A percentile compares a stretch with the other conserved stretches of the same genome.
These are phyloP conservation scores for Wilhelminamyces savonicus DNA, from an alignment of 805 yeast genomes.

Conservation along the genomic window DNA sequence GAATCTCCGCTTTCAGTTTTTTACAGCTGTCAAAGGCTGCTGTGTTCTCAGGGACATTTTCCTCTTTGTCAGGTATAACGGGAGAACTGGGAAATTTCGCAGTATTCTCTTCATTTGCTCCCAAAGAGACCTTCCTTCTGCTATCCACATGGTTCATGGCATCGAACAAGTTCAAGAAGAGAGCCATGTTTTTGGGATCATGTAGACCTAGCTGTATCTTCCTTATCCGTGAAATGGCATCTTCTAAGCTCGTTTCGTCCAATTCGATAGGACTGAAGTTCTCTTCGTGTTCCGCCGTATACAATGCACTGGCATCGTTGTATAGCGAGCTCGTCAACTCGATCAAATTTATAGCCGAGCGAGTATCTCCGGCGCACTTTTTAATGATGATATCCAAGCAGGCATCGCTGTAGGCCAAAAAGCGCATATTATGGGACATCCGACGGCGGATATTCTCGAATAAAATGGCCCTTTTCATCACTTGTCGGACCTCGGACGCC, in stretches of 20 bases:
- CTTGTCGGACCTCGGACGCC: slow-evolving; percentile 41
- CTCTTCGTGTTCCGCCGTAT: background rate
- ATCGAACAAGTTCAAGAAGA: slow-evolving; percentile 11
- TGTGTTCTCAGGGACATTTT: no score
- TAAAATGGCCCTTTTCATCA: slow-evolving; percentile 54
- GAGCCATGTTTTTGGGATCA: slow-evolving; percentile 8
- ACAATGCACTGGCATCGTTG: background rate
- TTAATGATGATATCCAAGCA: slow-evolving; percentile 11
- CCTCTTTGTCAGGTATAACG: no score
- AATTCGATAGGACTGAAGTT: no score
- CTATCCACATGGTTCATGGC: no score
- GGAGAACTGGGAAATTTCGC: no score
- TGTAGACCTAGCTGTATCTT: slow-evolving; percentile 12
- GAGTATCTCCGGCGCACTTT: slow-evolving; percentile 24
- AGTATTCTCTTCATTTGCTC: no score
- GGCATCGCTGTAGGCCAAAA: slow-evolving; percentile 9
- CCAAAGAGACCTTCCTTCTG: no score
- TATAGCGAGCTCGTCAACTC: slow-evolving; percentile 21
- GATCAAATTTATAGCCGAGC: slow-evolving; percentile 26
- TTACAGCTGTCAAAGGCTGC: no score
- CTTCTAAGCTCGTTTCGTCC: background rate
- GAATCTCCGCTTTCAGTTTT: no score
- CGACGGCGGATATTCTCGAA: slow-evolving; percentile 23
- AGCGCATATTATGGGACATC: slow-evolving; percentile 2
- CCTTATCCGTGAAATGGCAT: slow-evolving; percentile 3